These are phyloP conservation scores for Trichophyton equinum DNA, from an alignment of 2,329 filamentous ascomycete genomes.

Conservation along the genomic window DNA sequence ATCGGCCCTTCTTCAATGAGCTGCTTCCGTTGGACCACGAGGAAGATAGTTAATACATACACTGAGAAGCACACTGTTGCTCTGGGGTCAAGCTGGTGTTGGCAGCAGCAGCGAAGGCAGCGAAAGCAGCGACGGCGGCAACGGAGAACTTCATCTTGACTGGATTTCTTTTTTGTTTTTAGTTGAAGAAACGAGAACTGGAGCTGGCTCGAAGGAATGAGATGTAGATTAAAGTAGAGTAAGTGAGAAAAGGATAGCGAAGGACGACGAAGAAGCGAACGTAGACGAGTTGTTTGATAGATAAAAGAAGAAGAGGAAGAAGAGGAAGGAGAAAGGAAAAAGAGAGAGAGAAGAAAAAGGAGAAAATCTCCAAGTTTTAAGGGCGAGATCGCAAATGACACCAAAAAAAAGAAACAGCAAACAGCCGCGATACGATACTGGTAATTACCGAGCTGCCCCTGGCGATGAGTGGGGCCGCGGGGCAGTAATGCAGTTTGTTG, in stretches of 20 bases:
- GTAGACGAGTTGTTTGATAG: background rate
- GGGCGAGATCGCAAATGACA: background rate
- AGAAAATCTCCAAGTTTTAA: background rate
- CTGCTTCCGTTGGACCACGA: background rate
- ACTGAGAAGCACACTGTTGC: slow-evolving; percentile 28
- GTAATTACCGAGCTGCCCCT: background rate
- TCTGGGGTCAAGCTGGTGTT: slow-evolving; percentile 24
- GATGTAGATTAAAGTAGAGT: background rate
- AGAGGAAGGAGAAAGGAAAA: background rate
- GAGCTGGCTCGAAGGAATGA: background rate
- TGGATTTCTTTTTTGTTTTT: background rate
- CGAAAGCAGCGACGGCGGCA: slow-evolving; percentile 31
- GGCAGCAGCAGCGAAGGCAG: slow-evolving; percentile 35
- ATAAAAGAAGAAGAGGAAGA: too few relatives aligned
- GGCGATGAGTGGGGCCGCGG: background rate
- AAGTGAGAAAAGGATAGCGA: background rate
- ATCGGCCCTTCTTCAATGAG: background rate
- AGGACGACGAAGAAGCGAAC: slow-evolving; percentile 1
- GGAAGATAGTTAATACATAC: slow-evolving; percentile 13
- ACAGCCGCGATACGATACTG: background rate
- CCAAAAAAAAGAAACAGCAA: background rate
- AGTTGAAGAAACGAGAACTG: background rate
- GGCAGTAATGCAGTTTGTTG: background rate
- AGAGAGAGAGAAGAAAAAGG: background rate
- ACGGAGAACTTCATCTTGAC: slow-evolving; percentile 25